Percentiles rank a stretch among this genome's conserved stretches.
Conservation (phyloP, 768 basidiomycete species). For the Panaeolus cyanescens region DNA sequence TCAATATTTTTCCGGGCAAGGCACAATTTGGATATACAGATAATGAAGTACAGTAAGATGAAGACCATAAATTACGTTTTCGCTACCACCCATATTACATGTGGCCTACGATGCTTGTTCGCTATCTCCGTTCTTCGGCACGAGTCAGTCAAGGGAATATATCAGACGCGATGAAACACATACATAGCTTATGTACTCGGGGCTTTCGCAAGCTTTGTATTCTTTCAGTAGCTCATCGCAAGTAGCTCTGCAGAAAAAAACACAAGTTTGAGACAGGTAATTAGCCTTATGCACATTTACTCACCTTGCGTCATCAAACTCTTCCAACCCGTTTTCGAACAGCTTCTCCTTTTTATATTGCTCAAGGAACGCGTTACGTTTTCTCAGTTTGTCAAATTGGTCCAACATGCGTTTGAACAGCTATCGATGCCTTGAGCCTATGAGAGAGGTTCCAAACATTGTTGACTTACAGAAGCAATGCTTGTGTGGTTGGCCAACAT, state of each 20-base stretch:
- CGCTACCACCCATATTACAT: neutral
- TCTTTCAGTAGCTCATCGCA: conserved; percentile 89
- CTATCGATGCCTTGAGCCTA: conserved; percentile 37
- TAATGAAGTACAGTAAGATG: neutral
- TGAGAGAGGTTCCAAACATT: conserved; percentile 1
- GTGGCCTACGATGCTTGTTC: conserved; percentile 2
- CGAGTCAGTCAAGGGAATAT: neutral
- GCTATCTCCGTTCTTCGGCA: conserved; percentile 6
- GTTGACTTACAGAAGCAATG: conserved; percentile 79
- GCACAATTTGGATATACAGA: neutral
- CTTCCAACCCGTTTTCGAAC: conserved; percentile 91
- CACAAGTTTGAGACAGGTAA: too few species aligned
- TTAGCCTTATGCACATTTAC: too few species aligned
- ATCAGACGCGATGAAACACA: conserved; percentile 26
- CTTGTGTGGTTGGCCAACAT: conserved; percentile 99
- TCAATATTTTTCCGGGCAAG: neutral
- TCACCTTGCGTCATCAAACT: conserved; percentile 97
- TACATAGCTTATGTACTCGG: conserved; percentile 91
- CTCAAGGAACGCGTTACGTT: conserved; percentile 92
- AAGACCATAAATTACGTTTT: neutral
- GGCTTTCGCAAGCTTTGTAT: conserved; percentile 94
- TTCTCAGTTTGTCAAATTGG: conserved; percentile 87
- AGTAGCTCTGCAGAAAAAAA: conserved; percentile 56
- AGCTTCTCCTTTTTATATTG: conserved; percentile 98
- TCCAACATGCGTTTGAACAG: conserved; percentile 95